phyloP scores from a whole-genome alignment of 225 moss, liverwort and hornwort genomes.

The Ulota crispa region DNA sequence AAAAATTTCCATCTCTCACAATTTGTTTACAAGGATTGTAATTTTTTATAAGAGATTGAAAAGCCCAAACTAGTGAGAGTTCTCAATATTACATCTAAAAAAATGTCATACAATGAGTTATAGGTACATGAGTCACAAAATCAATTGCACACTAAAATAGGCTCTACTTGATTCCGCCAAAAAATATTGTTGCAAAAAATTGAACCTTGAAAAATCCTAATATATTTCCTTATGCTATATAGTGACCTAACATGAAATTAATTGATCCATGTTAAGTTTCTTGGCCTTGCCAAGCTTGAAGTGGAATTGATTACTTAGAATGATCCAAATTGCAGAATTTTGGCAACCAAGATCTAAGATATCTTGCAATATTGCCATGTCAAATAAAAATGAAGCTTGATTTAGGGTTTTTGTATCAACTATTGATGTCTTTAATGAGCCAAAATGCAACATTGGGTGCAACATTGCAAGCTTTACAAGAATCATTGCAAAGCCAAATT shows the following conservation, averaged over 20 bases:
- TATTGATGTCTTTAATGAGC: neutral
- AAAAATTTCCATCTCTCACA: neutral
- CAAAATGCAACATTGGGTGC: neutral
- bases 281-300: neutral
- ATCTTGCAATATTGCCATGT: neutral
- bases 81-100: neutral
- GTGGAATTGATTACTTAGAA: neutral
- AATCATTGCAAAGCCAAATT: neutral
- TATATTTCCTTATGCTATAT: neutral
- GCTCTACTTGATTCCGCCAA: neutral
- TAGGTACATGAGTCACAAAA: neutral
- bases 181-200: neutral
- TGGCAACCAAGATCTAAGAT: neutral
- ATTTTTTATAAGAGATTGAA: constrained; percentile 11
- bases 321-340: neutral
- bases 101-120: neutral
- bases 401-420: neutral
- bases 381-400: neutral
- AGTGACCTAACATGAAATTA: neutral
- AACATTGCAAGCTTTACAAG: neutral
- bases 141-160: neutral
- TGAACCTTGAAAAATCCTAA: constrained; percentile 17
- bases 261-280: neutral
- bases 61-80: constrained; percentile 6
- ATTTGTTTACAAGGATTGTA: constrained; percentile 12